Percentiles rank a stretch among this genome's conserved stretches.
Conservation (phyloP, 495 filamentous ascomycete genomes). For the Cenococcum geophilum region DNA sequence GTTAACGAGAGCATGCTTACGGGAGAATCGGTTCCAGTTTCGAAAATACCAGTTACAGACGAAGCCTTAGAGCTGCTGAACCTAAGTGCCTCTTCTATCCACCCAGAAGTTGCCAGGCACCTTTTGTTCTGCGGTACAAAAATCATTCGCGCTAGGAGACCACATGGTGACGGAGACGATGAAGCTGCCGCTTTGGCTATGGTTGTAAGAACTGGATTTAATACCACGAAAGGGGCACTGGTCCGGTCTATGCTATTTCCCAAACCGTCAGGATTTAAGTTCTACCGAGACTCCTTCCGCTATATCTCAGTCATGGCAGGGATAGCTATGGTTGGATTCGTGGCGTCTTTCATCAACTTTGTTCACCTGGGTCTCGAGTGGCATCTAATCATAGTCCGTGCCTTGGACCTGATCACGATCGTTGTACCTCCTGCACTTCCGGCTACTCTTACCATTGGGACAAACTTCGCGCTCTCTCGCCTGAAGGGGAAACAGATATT, state of each 20-base stretch:
- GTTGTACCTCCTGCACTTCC: slow-evolving; percentile 96
- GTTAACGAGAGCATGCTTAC: slow-evolving; percentile 99
- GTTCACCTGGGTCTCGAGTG: slow-evolving; percentile 72
- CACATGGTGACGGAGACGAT: slow-evolving; percentile 76
- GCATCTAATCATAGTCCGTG: slow-evolving; percentile 85
- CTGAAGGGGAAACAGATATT: slow-evolving; percentile 86
- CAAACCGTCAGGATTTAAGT: slow-evolving; percentile 95
- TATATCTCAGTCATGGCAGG: slow-evolving; percentile 96
- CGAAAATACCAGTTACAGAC: slow-evolving; percentile 81
- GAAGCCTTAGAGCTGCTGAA: slow-evolving; percentile 68
- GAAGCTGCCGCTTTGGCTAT: slow-evolving; percentile 90
- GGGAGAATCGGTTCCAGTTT: slow-evolving; percentile 94
- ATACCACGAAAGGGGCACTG: slow-evolving; percentile 92
- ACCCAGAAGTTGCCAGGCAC: slow-evolving; percentile 73
- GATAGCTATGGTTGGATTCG: slow-evolving; percentile 82
- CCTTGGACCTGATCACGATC: slow-evolving; percentile 94
- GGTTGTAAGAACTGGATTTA: slow-evolving; percentile 89
- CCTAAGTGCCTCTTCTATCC: slow-evolving; percentile 68
- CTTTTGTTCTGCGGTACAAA: slow-evolving; percentile 94
- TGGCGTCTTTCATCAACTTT: slow-evolving; percentile 90
- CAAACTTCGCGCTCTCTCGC: slow-evolving; percentile 84
- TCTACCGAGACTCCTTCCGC: slow-evolving; percentile 94
- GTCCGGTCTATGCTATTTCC: slow-evolving; percentile 99
- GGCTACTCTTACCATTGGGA: slow-evolving; percentile 92
- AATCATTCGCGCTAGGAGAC: slow-evolving; percentile 81